Conservation (phyloP, 2,329 filamentous ascomycete genomes). For the Pyricularia grisea region DNA sequence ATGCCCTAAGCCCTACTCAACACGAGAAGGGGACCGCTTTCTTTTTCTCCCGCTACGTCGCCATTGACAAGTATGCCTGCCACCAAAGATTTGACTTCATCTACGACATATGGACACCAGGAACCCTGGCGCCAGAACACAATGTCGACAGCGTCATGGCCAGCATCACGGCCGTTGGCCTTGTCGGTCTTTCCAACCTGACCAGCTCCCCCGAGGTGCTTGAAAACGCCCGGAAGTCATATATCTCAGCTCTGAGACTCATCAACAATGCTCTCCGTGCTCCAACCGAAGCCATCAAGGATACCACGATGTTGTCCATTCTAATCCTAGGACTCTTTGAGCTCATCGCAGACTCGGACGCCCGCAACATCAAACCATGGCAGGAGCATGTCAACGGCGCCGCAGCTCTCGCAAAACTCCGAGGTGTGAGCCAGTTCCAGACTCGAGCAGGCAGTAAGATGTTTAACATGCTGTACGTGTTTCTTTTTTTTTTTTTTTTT, state of each 20-base stretch:
- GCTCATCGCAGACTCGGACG: slow-evolving; percentile 36
- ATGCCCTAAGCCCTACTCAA: slow-evolving; percentile 22
- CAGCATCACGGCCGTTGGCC: slow-evolving; percentile 44
- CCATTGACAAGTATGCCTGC: slow-evolving; percentile 31
- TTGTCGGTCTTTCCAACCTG: slow-evolving; percentile 40
- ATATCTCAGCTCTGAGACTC: slow-evolving; percentile 39
- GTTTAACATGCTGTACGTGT: slow-evolving; percentile 37
- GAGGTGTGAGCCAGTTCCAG: slow-evolving; percentile 36
- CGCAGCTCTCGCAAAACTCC: slow-evolving; percentile 36
- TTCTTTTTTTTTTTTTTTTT: too few species aligned
- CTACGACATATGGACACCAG: slow-evolving; percentile 41
- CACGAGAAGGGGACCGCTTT: slow-evolving; percentile 36
- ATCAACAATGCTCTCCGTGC: slow-evolving; percentile 39
- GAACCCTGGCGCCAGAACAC: slow-evolving; percentile 9
- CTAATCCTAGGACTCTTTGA: slow-evolving; percentile 46
- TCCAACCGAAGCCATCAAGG: slow-evolving; percentile 31
- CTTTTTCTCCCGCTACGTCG: slow-evolving; percentile 42
- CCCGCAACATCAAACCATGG: slow-evolving; percentile 39
- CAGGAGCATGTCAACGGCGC: slow-evolving; percentile 44
- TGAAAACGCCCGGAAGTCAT: slow-evolving; percentile 38
- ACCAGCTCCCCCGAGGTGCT: slow-evolving; percentile 30
- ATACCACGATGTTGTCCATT: slow-evolving; percentile 42
- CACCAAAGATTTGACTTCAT: slow-evolving; percentile 44
- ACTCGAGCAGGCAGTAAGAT: slow-evolving; percentile 36
- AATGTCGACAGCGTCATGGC: slow-evolving; percentile 36